phyloP scores from a whole-genome alignment of 2,329 filamentous ascomycete genomes.

The Verticillium longisporum region DNA sequence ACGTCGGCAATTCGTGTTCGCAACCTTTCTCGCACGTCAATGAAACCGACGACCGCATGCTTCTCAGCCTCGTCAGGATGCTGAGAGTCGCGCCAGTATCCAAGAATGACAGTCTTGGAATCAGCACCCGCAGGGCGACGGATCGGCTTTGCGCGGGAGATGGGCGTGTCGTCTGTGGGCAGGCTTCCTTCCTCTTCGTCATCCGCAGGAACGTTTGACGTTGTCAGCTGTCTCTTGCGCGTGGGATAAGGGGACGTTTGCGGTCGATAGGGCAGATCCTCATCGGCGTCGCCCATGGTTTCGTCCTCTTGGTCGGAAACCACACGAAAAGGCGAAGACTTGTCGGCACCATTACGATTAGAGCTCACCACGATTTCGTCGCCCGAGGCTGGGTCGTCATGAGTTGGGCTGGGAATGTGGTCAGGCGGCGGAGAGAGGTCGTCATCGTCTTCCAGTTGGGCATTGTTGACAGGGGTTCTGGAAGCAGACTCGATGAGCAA shows the following conservation, averaged over 20 bases:
- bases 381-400: constrained; percentile 32
- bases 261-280: constrained; percentile 22
- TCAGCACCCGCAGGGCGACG: constrained; percentile 24
- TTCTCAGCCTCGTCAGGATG: constrained; percentile 41
- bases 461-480: constrained; percentile 7
- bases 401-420: constrained; percentile 26
- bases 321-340: constrained; percentile 24
- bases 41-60: constrained; percentile 56
- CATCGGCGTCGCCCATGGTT: constrained; percentile 33
- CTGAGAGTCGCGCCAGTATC: constrained; percentile 54
- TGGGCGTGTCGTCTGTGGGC: constrained; percentile 27
- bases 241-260: constrained; percentile 40
- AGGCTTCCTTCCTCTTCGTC: background rate
- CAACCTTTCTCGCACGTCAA: constrained; percentile 53
- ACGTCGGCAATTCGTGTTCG: constrained; percentile 50
- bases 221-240: constrained; percentile 42
- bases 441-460: constrained; percentile 25
- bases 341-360: constrained; percentile 29
- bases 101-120: constrained; percentile 36
- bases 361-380: constrained; percentile 48
- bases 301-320: constrained; percentile 34
- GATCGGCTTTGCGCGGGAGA: constrained; percentile 5
- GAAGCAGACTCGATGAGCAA: background rate
- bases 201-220: background rate
- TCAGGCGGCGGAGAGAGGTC: constrained; percentile 39